Evolutionary conservation across 2,329 filamentous ascomycete species (phyloP), one percentile per base, ranked within the genome.

Genomic region (Fusarium abutilonis): DNA sequence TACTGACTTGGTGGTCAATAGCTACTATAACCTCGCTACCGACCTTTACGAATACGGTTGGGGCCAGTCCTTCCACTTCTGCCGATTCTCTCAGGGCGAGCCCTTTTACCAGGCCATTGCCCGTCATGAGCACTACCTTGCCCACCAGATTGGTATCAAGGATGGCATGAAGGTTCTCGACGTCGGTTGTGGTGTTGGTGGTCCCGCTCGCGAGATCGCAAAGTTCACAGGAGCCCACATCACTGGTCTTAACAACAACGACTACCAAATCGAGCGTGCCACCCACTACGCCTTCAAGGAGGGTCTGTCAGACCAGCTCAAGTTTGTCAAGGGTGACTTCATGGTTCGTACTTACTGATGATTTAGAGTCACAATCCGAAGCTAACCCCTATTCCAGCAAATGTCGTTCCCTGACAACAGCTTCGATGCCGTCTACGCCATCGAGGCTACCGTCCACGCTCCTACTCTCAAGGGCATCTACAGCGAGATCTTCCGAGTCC

Each of bases 211-310:
- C 61, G 93, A 98, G 82, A 98, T 99, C 72, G 92, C 91, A 79
- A 96, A 96, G 80, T 99, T 99, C 80, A 90, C 92, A 10, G 94
- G 91, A 60, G 90, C 87, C 70, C 92, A 97, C 71, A 86, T 98
- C 63, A 89, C 92, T 21, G 95, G 95, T 39, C 80, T 98, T 76
- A 99, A 98, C 87, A 98, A 97, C 87, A 98, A 98, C 79, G 92
- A 97, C 80, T 99, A 99, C 83, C 95, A 98, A 81, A 97, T 98
- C 67, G 87, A 97, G 75, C 91, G 95, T 66, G 94, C 93, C n/a
- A 93, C 88, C 13, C 82, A 84, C 51, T 97, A 97, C 74, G 92
- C 93, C 3, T 79, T 84, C 61, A 92, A 92, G 78, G 92, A 96
- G 79, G 89, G 89, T 47, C 82, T 98, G 48, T 84, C 89, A 1